Base-by-base conservation (phyloP, 768 basidiomycete genomes). In the Tulasnella sp. region DNA sequence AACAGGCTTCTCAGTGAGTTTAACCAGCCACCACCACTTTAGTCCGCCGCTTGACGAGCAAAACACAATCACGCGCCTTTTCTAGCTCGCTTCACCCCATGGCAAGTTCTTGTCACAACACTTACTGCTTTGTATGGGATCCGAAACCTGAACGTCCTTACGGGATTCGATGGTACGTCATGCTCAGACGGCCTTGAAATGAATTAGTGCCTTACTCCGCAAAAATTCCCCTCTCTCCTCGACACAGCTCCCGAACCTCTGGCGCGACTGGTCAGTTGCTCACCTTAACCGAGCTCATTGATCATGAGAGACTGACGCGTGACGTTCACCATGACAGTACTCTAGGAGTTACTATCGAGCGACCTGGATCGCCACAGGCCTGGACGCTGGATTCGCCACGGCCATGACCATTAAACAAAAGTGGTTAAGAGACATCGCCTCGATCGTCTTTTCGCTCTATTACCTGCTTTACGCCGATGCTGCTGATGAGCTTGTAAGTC, bases 311-410 rank as follows among this genome's bases (percentile, higher is more conserved):
- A 52, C 47, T 52, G n/a, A 52, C 47, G 47, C 47, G 47, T 37
- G 40, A 74, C 69, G 66, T 6, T 67, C 68, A 16, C 12, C 75
- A 32, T 47, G 16, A 17, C 26, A 95, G 94, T 96, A 97, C 78
- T 91, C 94, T 3, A 86, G 92, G 0, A 90, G 92, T 1, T 97
- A 95, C 80, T 96, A 95, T 81, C 90, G 97, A 32, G 96, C 95
- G 8, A 96, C 95, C 67, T 99, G 95, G 90, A 89, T 99, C 72
- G 87, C 81, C 65, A 96, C 92, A 0, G 95, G 95, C 1, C 83
- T 98, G n/a, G 97, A 99, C 78, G 94, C 95, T 2, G 97, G 95
- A 1, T 98, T 98, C 78, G 95, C 95, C 0, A 95, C 95, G 0
- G 95, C 96, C 14, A 94, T 96, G 91, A 83, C 87, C 1, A 92